These are phyloP conservation scores for Artemisia annua DNA, from an alignment of 129 eudicot species.

Conservation along the genomic window DNA sequence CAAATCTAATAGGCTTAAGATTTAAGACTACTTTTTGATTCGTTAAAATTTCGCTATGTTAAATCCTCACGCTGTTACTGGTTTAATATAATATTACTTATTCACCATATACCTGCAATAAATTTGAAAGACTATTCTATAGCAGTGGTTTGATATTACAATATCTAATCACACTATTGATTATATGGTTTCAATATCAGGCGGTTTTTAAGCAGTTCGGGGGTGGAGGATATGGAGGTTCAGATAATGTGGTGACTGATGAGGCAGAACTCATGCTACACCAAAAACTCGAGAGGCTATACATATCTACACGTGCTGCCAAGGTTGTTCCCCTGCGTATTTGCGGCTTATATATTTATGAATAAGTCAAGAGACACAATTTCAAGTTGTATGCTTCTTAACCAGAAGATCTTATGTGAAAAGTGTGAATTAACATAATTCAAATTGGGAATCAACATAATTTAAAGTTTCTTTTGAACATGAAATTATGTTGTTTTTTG, in stretches of 20 bases:
- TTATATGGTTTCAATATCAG: slow-evolving; percentile 36
- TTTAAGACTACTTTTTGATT: not conserved
- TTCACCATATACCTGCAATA: slow-evolving; percentile 1
- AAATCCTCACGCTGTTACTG: not conserved
- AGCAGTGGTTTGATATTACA: slow-evolving; percentile 18
- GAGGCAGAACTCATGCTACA: slow-evolving; percentile 79
- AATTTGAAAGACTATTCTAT: not conserved
- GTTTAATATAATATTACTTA: not conserved
- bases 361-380: slow-evolving; percentile 1
- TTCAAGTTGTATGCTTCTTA: slow-evolving; percentile 9
- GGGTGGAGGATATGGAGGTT: slow-evolving; percentile 73
- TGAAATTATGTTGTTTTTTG: slow-evolving; percentile 6
- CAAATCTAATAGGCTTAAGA: not conserved
- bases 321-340: slow-evolving; percentile 54
- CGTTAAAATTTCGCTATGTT: not conserved
- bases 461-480: not conserved
- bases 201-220: slow-evolving; percentile 91
- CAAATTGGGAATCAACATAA: not conserved
- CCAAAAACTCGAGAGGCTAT: slow-evolving; percentile 80
- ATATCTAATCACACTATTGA: slow-evolving; percentile 4
- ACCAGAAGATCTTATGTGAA: slow-evolving; percentile 2
- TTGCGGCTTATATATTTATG: slow-evolving; percentile 2
- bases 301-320: slow-evolving; percentile 95
- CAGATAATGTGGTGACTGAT: slow-evolving; percentile 62
- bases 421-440: slow-evolving; percentile 2